phyloP scores from a whole-genome alignment of 2,329 filamentous ascomycete genomes.

The Nigrograna mackinnonii region DNA sequence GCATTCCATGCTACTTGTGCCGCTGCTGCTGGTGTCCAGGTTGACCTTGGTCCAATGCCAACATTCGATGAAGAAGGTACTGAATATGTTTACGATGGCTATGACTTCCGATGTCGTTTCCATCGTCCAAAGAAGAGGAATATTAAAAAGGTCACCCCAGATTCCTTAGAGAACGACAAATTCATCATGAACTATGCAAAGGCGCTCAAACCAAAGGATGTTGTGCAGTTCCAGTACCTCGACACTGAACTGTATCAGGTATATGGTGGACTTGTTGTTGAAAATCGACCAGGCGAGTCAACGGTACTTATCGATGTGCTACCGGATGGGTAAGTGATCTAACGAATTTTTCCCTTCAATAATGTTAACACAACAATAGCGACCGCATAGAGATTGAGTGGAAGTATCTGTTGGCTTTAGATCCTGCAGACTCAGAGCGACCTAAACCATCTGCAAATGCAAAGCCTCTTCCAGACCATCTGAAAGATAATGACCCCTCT shows the following conservation, averaged over 20 bases:
- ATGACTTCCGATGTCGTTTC: conserved; percentile 93
- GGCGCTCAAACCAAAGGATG: conserved; percentile 70
- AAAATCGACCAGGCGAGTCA: conserved; percentile 78
- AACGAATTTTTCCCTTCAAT: not conserved
- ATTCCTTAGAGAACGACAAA: conserved; percentile 70
- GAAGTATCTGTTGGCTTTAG: conserved; percentile 79
- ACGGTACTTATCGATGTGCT: conserved; percentile 79
- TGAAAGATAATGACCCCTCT: conserved; percentile 51
- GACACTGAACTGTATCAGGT: conserved; percentile 80
- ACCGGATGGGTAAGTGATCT: conserved; percentile 72
- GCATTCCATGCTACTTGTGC: conserved; percentile 97
- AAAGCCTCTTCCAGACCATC: conserved; percentile 66
- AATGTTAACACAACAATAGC: conserved; percentile 45
- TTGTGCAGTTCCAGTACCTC: conserved; percentile 85
- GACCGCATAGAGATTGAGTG: conserved; percentile 79
- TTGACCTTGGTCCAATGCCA: conserved; percentile 83
- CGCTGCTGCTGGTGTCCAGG: conserved; percentile 85
- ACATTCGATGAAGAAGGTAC: conserved; percentile 88
- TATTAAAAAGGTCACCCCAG: conserved; percentile 72
- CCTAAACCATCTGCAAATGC: conserved; percentile 76
- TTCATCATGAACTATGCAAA: conserved; percentile 71
- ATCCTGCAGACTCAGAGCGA: conserved; percentile 70
- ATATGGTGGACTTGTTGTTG: conserved; percentile 84
- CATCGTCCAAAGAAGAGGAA: conserved; percentile 90
- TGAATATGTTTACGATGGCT: conserved; percentile 89